Evolutionary conservation across 345 rosid species (phyloP), one percentile per base, ranked within the genome.

Genomic region (Diplotaxis tenuifolia): DNA sequence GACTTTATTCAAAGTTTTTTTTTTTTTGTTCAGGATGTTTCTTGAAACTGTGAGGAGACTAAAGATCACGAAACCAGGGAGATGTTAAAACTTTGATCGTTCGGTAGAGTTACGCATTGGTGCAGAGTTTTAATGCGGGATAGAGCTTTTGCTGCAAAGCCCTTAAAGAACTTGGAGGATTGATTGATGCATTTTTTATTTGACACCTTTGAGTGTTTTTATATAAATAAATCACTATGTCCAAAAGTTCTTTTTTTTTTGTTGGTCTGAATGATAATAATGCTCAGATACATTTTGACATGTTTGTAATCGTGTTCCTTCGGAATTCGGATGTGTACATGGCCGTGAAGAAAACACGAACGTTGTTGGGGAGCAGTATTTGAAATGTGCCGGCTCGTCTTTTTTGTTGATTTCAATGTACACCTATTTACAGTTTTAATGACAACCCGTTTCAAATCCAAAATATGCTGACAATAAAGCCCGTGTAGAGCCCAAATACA

Each of bases 31-130:
- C 28, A 84, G 87, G 50, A 84, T 84, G 84, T 84, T 84, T 68
- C 60, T 79, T 9, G 75, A 53, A 76, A 82, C 53, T 14, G 87
- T 84, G 78, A 84, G 78, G 64, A 84, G 87, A 78, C 63, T 84
- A 32, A 75, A 77, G 80, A 84, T 84, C 75, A 78, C 83, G 31
- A 82, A 83, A 80, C 77, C 87, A 0, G 82, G 80, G 29, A 52
- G 62, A 53, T 68, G 49, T 67, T 78, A 62, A 65, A 29, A 53
- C 50, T n/a, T 45, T 18, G 50, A 45, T 45, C 18, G 50, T n/a
- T n/a, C 50, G 50, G 50, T 45, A 47, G 62, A 57, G 9, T 64
- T 49, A 64, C 67, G 53, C 57, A 64, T 57, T 22, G 62, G 9
- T 20, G 65, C 28, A 52, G 69, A 67, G 62, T 21, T 19, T 22